A percentile compares a stretch with the other conserved stretches of the same genome.
Conservation (phyloP, 2,329 filamentous ascomycete genomes). For the Sclerotiophoma versabilis region DNA sequence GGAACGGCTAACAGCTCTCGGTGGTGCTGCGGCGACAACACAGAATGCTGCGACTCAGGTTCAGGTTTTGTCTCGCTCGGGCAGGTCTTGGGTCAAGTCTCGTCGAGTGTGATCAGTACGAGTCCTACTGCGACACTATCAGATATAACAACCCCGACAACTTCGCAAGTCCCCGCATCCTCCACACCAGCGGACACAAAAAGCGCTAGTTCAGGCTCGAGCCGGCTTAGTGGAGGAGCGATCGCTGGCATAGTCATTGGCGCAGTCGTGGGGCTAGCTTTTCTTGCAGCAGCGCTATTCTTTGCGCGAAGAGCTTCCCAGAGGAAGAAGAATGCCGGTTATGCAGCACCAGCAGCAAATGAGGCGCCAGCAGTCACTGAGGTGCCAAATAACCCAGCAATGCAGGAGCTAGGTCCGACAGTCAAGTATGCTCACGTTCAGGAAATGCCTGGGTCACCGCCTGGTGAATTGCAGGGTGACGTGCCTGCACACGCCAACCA, state of each 20-base stretch:
- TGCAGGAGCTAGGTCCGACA: slow-evolving; percentile 1
- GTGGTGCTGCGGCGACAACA: slow-evolving; percentile 7
- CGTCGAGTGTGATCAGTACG: slow-evolving; percentile 2
- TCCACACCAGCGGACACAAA: background rate
- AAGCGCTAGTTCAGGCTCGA: background rate
- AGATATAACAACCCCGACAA: background rate
- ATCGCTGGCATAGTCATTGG: slow-evolving; percentile 8
- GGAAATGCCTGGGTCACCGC: slow-evolving; percentile 6
- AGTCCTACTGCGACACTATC: background rate
- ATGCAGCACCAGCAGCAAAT: background rate
- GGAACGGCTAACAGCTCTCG: slow-evolving; percentile 8
- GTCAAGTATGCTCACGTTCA: slow-evolving; percentile 5
- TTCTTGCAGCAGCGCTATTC: slow-evolving; percentile 4
- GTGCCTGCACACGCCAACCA: background rate
- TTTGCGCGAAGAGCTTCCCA: background rate
- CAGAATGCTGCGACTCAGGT: slow-evolving; percentile 4
- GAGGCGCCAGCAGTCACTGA: background rate
- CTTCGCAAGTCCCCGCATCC: background rate
- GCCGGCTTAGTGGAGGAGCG: slow-evolving; percentile 3
- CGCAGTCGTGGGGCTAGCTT: background rate
- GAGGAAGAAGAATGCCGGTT: background rate
- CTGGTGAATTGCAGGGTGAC: slow-evolving; percentile 7
- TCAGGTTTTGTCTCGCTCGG: background rate
- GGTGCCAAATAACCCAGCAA: background rate
- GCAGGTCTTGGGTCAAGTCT: slow-evolving; percentile 5